phyloP scores from a whole-genome alignment of 2,329 filamentous ascomycete species.

The Phyllosticta ampelicida region DNA sequence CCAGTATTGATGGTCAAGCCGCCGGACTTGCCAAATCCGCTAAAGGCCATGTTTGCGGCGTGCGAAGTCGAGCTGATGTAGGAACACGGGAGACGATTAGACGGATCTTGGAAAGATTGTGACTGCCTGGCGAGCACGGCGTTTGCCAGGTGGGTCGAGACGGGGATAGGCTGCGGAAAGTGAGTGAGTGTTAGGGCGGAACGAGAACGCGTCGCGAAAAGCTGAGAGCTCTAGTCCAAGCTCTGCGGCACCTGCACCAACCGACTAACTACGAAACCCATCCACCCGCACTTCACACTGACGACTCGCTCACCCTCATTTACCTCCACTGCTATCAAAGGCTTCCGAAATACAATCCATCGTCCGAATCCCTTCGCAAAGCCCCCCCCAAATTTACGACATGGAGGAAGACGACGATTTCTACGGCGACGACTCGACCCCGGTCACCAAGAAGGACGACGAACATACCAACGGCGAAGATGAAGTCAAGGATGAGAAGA shows the following conservation, averaged over 20 bases:
- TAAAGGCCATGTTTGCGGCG: slow-evolving; percentile 15
- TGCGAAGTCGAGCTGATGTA: background rate
- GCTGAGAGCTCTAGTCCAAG: slow-evolving; percentile 8
- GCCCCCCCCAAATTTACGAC: too few relatives aligned
- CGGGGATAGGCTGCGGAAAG: background rate
- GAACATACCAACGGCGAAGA: slow-evolving; percentile 20
- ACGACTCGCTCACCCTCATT: too few relatives aligned
- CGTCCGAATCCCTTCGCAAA: too few relatives aligned
- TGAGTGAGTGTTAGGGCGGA: slow-evolving; percentile 6
- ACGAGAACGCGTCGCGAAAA: slow-evolving; percentile 8
- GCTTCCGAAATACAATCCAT: too few relatives aligned
- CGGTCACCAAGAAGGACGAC: slow-evolving; percentile 12
- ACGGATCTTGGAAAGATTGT: background rate
- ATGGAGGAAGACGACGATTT: slow-evolving; percentile 45
- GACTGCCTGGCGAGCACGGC: background rate
- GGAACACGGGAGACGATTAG: background rate
- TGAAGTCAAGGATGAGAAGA: slow-evolving; percentile 32
- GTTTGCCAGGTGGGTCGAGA: background rate
- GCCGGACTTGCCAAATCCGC: slow-evolving; percentile 38
- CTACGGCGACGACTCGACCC: slow-evolving; percentile 26
- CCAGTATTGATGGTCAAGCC: slow-evolving; percentile 46
- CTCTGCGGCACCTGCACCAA: slow-evolving; percentile 9
- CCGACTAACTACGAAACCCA: background rate
- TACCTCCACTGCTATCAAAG: too few relatives aligned
- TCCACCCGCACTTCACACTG: background rate